A percentile compares a stretch with the other conserved stretches of the same genome.
These are phyloP conservation scores for Ogataea philodendri DNA, from an alignment of 805 yeast species.

Conservation along the genomic window DNA sequence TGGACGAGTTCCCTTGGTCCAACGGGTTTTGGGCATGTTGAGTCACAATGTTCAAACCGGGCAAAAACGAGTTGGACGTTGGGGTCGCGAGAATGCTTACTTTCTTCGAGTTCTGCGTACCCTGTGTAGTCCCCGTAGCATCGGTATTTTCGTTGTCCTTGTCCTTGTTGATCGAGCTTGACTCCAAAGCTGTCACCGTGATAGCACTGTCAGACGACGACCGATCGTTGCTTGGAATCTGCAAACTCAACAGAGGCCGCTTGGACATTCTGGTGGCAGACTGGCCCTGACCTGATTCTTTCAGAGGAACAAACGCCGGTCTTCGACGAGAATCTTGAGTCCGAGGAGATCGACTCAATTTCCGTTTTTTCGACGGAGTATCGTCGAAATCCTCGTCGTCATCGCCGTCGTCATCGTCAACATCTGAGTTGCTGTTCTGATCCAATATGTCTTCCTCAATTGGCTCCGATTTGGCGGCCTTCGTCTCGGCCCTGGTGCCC, in stretches of 20 bases:
- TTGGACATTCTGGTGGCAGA: constrained; percentile 14
- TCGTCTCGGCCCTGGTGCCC: constrained; percentile 14
- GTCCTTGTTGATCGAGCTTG: constrained; percentile 9
- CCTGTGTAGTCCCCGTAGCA: constrained; percentile 4
- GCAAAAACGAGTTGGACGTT: constrained; percentile 18
- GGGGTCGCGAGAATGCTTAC: constrained; percentile 20
- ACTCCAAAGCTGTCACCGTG: constrained; percentile 45
- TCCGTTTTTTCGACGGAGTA: constrained; percentile 8
- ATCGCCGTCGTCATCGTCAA: constrained; percentile 17
- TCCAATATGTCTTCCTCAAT: constrained; percentile 6
- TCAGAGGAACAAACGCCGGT: constrained; percentile 9
- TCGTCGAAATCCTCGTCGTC: constrained; percentile 12
- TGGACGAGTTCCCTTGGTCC: constrained; percentile 23
- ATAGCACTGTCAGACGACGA: constrained; percentile 39
- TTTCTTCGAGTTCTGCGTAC: constrained; percentile 4
- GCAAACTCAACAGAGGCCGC: constrained; percentile 62
- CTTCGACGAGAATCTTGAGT: constrained; percentile 4
- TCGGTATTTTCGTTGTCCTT: neutral
- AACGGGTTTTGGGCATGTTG: constrained; percentile 18
- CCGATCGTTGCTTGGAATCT: constrained; percentile 48
- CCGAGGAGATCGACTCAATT: neutral
- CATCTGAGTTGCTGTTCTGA: constrained; percentile 7
- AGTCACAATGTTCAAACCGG: constrained; percentile 23
- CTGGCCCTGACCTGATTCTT: neutral
- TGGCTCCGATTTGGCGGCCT: constrained; percentile 1